Evolutionary conservation across 371 early-diverging fungal genomes (phyloP), one percentile per base, ranked within the genome.

Genomic region (Circinella umbellata): DNA sequence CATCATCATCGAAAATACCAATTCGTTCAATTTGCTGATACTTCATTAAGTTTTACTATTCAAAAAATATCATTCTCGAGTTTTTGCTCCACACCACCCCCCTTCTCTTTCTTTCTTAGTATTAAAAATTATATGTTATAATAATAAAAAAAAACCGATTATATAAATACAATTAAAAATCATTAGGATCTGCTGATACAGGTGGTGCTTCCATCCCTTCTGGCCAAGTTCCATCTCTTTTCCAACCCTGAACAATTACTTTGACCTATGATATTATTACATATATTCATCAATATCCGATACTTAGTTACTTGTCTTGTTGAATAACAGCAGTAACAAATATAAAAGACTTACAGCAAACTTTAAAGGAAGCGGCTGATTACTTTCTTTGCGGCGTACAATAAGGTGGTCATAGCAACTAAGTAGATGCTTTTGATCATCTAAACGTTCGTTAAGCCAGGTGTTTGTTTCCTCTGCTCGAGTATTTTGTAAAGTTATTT

Each of bases 211-310:
- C 65, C 65, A 64, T 64, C 34, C 65, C 65, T 53, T 49, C 51
- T 13, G 69, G 69, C 69, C 69, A 69, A n/a, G 63, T 62, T 1
- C 69, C 69, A 27, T 69, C 69, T 20, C 47, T 15, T 36, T 69
- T 69, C 69, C 69, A 69, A 15, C 69, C 63, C 15, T 63, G 63
- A 39, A 69, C 48, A 34, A 69, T 27, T 46, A 69, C 48, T 17
- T 47, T 37, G n/a, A 63, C 61, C 69, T 69, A 20, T 20, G 14
- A 20, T 34, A 68, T 20, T 15, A 59, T 61, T 27, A 27, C 27
- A 27, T 27, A 27, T 27, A 27, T 27, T 27, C 27, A 27, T 27
- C 27, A 27, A 27, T 27, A 27, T 27, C 27, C 27, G 2, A 0
- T 27, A 27, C 27, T 27, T 27, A 27, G 27, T 27, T 27, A 27